Conservation (phyloP, 768 basidiomycete genomes). For the Gloeophyllum trabeum region DNA sequence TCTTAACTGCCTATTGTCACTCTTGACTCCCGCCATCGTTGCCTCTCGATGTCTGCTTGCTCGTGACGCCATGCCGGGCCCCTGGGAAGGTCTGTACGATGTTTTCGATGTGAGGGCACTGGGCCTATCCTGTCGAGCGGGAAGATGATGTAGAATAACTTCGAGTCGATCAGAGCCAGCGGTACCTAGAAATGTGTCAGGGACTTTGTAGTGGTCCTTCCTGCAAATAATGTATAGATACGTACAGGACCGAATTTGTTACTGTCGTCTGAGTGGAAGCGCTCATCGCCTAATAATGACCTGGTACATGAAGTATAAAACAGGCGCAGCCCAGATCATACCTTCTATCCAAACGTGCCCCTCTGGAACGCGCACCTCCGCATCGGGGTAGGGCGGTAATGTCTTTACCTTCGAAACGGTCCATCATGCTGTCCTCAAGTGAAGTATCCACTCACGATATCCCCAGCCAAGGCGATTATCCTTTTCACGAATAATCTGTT, state of each 20-base stretch:
- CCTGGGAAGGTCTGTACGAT: slow-evolving; percentile 6
- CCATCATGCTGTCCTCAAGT: neutral
- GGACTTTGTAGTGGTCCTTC: slow-evolving; percentile 1
- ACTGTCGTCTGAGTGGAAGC: slow-evolving; percentile 59
- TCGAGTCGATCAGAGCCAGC: slow-evolving; percentile 15
- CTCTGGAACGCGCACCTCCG: slow-evolving; percentile 39
- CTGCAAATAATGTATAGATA: slow-evolving; percentile 5
- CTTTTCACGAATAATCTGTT: slow-evolving; percentile 51
- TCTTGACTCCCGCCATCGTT: slow-evolving; percentile 25
- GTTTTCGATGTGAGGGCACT: slow-evolving; percentile 8
- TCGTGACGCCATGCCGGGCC: slow-evolving; percentile 19
- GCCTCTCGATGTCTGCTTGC: slow-evolving; percentile 27
- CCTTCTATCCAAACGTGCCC: slow-evolving; percentile 75
- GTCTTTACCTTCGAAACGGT: slow-evolving; percentile 32
- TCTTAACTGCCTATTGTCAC: slow-evolving; percentile 20
- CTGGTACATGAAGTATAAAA: neutral
- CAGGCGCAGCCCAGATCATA: slow-evolving; percentile 12
- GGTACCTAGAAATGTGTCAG: slow-evolving; percentile 13
- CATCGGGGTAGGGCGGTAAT: slow-evolving; percentile 53
- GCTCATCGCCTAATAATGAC: slow-evolving; percentile 42
- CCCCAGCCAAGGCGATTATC: slow-evolving; percentile 52
- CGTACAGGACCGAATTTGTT: slow-evolving; percentile 62
- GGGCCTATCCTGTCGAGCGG: slow-evolving; percentile 16
- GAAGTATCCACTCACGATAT: slow-evolving; percentile 21
- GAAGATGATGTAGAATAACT: slow-evolving; percentile 17